Conservation (phyloP, 306 rosid genomes). For the Rubus parviflorus region DNA sequence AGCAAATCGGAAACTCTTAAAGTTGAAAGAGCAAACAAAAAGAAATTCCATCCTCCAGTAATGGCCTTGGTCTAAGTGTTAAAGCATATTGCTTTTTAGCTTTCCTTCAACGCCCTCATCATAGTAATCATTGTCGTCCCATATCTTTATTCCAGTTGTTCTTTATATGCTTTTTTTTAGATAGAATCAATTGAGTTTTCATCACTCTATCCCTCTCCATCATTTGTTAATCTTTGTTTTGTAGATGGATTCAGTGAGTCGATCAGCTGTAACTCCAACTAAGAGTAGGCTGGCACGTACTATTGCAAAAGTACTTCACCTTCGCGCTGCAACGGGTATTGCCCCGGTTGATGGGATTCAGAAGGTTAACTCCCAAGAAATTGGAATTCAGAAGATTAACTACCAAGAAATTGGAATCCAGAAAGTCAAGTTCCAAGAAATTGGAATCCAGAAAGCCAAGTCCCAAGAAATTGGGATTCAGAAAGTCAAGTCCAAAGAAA, state of each 20-base stretch:
- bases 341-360: slow-evolving; percentile 51
- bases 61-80: slow-evolving; percentile 64
- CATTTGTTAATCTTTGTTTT: slow-evolving; percentile 21
- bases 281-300: slow-evolving; percentile 66
- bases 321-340: slow-evolving; percentile 55
- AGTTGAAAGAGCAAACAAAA: slow-evolving; percentile 28
- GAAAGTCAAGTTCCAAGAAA: slow-evolving; percentile 1
- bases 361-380: slow-evolving; percentile 42
- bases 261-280: slow-evolving; percentile 52
- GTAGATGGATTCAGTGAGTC: slow-evolving; percentile 80
- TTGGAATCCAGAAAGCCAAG: neutral
- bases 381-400: slow-evolving; percentile 29
- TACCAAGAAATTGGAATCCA: slow-evolving; percentile 27
- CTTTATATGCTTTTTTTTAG: slow-evolving; percentile 2
- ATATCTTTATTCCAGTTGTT: slow-evolving; percentile 32
- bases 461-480: neutral
- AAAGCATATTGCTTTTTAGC: slow-evolving; percentile 57
- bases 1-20: slow-evolving; percentile 26
- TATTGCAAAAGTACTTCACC: slow-evolving; percentile 80
- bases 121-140: slow-evolving; percentile 28
- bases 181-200: neutral
- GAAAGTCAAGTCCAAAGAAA: slow-evolving; percentile 9
- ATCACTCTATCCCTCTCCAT: slow-evolving; percentile 6
- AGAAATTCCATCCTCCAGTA: slow-evolving; percentile 39
- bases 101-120: slow-evolving; percentile 42